These are phyloP conservation scores for Zymoseptoria passerinii DNA, from an alignment of 2,329 filamentous ascomycete species.

Conservation along the genomic window DNA sequence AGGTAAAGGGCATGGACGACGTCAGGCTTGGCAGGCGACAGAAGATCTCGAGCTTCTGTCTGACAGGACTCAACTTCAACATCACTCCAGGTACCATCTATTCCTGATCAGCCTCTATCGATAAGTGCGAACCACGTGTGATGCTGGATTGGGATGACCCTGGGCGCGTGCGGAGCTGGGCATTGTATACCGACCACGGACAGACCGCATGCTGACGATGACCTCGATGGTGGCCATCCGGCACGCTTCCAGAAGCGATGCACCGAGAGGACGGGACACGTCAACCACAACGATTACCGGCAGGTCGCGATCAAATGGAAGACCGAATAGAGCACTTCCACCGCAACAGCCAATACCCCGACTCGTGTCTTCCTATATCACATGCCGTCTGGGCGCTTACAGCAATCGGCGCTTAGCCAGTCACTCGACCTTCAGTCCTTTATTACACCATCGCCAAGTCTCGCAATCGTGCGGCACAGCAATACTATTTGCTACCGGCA, in stretches of 20 bases:
- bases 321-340: neutral
- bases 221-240: neutral
- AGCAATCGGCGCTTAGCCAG: conserved; percentile 17
- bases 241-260: neutral
- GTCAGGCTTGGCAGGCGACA: neutral
- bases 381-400: conserved; percentile 12
- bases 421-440: conserved; percentile 1
- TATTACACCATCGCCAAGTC: conserved; percentile 6
- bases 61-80: neutral
- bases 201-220: neutral
- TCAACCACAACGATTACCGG: neutral
- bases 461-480: conserved; percentile 18
- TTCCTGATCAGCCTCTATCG: neutral
- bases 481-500: conserved; percentile 18
- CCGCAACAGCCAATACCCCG: neutral
- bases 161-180: neutral
- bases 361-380: neutral
- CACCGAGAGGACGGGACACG: neutral
- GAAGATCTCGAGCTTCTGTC: neutral
- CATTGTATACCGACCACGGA: neutral
- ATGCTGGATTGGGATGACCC: neutral
- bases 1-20: neutral
- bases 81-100: neutral
- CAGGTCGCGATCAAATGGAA: neutral
- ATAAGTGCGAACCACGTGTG: neutral